These are phyloP conservation scores for Vairimorpha ceranae DNA, from an alignment of 371 early-diverging fungal species.

Conservation along the genomic window DNA sequence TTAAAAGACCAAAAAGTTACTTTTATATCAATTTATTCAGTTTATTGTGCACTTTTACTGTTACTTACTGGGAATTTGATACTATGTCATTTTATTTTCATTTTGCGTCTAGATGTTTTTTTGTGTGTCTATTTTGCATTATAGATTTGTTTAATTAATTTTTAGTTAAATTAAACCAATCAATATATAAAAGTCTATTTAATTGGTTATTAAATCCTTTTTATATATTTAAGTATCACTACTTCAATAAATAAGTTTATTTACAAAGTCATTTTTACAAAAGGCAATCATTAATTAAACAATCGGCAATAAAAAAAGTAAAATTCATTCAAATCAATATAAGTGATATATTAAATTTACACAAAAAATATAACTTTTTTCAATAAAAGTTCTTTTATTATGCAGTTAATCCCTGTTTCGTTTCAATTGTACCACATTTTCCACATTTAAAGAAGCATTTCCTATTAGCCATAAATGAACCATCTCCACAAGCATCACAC, in stretches of 20 bases:
- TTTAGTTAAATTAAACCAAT: no score
- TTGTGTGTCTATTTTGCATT: slow-evolving; percentile 1
- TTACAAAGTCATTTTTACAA: no score
- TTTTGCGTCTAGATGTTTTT: slow-evolving; percentile 8
- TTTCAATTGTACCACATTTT: background rate
- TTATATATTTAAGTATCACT: no score
- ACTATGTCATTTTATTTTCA: background rate
- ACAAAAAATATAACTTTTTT: background rate
- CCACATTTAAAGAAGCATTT: slow-evolving; percentile 1
- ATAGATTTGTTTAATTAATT: no score
- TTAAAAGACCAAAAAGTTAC: background rate
- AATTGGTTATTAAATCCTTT: no score
- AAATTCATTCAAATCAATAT: no score
- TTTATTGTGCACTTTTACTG: background rate
- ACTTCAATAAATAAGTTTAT: no score
- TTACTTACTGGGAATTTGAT: slow-evolving; percentile 7
- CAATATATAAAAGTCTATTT: no score
- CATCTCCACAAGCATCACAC: slow-evolving; percentile 4
- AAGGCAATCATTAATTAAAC: no score
- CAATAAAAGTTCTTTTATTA: background rate
- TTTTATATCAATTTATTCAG: background rate
- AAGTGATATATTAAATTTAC: background rate
- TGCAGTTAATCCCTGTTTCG: background rate
- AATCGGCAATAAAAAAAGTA: no score
- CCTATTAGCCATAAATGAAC: background rate